A percentile compares a stretch with the other conserved stretches of the same genome.
phyloP scores from a whole-genome alignment of 139 green algal species.

The Bryopsis sp. region DNA sequence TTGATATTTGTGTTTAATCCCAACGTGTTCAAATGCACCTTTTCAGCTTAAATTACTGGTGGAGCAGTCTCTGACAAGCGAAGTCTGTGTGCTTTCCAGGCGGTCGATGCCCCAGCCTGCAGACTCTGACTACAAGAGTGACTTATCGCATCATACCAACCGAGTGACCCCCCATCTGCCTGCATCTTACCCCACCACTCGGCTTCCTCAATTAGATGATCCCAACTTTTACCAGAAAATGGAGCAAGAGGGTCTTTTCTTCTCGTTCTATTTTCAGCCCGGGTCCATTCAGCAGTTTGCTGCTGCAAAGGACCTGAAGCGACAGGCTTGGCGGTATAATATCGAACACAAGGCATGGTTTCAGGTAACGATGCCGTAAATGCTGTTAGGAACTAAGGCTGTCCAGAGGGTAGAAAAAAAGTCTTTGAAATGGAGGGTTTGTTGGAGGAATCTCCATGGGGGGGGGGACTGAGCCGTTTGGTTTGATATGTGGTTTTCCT shows the following conservation, averaged over 20 bases:
- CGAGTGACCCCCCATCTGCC: conserved; percentile 31
- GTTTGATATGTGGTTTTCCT: too few relatives aligned
- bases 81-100: conserved; percentile 29
- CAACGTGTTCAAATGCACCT: too few relatives aligned
- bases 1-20: too few relatives aligned
- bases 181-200: conserved; percentile 60
- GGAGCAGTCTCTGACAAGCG: too few relatives aligned
- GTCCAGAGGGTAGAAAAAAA: too few relatives aligned
- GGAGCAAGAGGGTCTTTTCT: conserved; percentile 95
- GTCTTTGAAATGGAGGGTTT: too few relatives aligned
- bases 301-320: conserved; percentile 44
- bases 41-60: too few relatives aligned
- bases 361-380: neutral
- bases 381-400: too few relatives aligned
- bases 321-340: conserved; percentile 34
- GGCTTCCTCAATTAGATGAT: conserved; percentile 58
- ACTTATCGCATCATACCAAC: conserved; percentile 34
- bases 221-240: conserved; percentile 82
- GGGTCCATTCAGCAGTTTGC: conserved; percentile 50
- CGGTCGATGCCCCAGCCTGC: conserved; percentile 55
- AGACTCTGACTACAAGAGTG: conserved; percentile 49
- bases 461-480: too few relatives aligned
- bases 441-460: too few relatives aligned
- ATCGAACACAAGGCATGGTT: conserved; percentile 16
- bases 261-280: conserved; percentile 96